Base-by-base conservation (phyloP, 1,284 basidiomycete genomes). In the Trichosporon coremiiforme region DNA sequence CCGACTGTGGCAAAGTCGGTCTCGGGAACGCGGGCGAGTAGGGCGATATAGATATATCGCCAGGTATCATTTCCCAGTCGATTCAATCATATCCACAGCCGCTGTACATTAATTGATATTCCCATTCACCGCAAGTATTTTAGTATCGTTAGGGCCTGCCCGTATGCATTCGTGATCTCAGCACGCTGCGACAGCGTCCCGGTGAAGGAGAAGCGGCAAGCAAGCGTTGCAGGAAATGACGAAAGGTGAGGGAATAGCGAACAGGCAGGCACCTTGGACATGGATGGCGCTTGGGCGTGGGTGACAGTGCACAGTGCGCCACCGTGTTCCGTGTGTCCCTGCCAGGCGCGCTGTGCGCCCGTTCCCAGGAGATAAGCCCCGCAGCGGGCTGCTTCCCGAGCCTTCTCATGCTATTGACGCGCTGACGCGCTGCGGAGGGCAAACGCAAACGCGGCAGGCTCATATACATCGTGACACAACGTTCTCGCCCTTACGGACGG, bases 211-310 rank as follows among this genome's bases (percentile, higher is more conserved):
- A 17, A n/a, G 47, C 47, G 47, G 22, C 2, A 53, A 53, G 47
- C 47, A 22, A 10, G 15, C 15, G 8, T 20, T 22, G 47, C 20
- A 17, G 22, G 20, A 53, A 20, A 53, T 22, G 47, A 22, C 20
- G 47, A 22, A 22, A 20, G n/a, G 45, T n/a, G 45, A 53, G 10
- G 20, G 20, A 20, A 53, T 22, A 53, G 47, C 47, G 47, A n/a
- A 22, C 20, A 53, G 47, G 47, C 47, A 53, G n/a, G n/a, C n/a
- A n/a, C 47, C 20, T 53, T 4, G 47, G 47, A 53, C 47, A 53
- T 53, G 47, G 47, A 53, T 53, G 47, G 47, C 47, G 47, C 47
- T 53, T 53, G 47, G 47, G 47, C 47, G 47, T 53, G 47, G 20
- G 47, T 22, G 47, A 53, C 47, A 53, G 47, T 53, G 47, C 47